Percentiles rank a stretch among this genome's conserved stretches.
phyloP scores from a whole-genome alignment of 169 alveolate species.

The Plasmodium fragile region DNA sequence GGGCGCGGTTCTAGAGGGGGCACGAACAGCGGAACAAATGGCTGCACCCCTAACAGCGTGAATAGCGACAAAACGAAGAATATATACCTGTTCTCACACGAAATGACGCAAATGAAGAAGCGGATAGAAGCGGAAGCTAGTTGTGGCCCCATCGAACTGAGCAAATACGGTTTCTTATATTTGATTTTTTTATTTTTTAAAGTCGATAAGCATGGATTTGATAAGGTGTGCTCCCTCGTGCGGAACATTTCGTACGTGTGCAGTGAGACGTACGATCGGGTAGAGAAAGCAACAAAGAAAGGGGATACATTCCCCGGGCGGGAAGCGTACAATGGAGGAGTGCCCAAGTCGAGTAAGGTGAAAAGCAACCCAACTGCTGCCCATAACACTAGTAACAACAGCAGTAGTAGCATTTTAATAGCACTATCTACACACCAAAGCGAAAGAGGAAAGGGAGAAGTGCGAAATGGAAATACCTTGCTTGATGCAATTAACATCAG shows the following conservation, averaged over 20 bases:
- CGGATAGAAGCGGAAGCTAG: conserved; percentile 17
- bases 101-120: conserved; percentile 16
- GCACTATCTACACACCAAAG: not conserved
- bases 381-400: not conserved
- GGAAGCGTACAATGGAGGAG: not conserved
- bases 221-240: not conserved
- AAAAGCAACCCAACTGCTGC: not conserved
- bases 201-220: conserved; percentile 51
- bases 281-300: not conserved
- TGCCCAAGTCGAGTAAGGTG: not conserved
- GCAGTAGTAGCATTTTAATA: conserved; percentile 12
- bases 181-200: conserved; percentile 57
- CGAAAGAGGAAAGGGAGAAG: not conserved
- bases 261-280: conserved; percentile 6
- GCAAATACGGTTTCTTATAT: conserved; percentile 73
- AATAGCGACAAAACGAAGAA: not conserved
- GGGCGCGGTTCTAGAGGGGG: not conserved
- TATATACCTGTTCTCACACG: conserved; percentile 14
- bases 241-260: conserved; percentile 18
- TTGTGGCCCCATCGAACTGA: conserved; percentile 11
- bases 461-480: not conserved
- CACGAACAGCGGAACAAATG: not conserved
- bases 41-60: not conserved
- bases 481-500: conserved; percentile 26
- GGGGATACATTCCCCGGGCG: not conserved